phyloP scores from a whole-genome alignment of 1,284 basidiomycete species.

The Agaricales sp. region DNA sequence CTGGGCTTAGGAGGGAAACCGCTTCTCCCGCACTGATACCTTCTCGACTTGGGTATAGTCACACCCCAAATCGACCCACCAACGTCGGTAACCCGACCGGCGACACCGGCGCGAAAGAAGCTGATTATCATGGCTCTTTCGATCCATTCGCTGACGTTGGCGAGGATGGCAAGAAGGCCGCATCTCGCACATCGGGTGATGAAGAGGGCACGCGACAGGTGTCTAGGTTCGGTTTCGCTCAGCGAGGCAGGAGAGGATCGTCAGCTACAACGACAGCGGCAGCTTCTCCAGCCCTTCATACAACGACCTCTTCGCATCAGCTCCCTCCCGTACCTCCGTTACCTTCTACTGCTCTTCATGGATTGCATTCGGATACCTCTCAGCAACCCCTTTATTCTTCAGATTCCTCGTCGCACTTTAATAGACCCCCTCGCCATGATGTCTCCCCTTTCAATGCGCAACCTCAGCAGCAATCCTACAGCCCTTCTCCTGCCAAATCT shows the following conservation, averaged over 20 bases:
- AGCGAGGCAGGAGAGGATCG: conserved; percentile 45
- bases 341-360: background rate
- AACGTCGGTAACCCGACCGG: conserved; percentile 25
- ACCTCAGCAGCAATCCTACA: conserved; percentile 28
- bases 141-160: conserved; percentile 62
- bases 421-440: conserved; percentile 33
- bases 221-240: conserved; percentile 76
- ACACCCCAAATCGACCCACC: conserved; percentile 37
- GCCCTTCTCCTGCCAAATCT: conserved; percentile 29
- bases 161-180: conserved; percentile 28
- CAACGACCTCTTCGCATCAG: conserved; percentile 41
- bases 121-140: conserved; percentile 62
- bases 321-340: conserved; percentile 4
- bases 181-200: conserved; percentile 33
- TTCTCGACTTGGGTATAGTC: conserved; percentile 40
- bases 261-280: conserved; percentile 29
- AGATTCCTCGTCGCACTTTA: conserved; percentile 22
- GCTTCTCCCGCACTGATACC: conserved; percentile 30
- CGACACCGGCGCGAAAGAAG: conserved; percentile 36
- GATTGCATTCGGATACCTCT: conserved; percentile 30
- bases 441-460: conserved; percentile 24
- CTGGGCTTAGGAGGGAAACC: conserved; percentile 34
- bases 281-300: conserved; percentile 46
- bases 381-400: conserved; percentile 31
- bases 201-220: conserved; percentile 58